Percentiles rank a stretch among this genome's conserved stretches.
phyloP scores from a whole-genome alignment of 768 basidiomycete genomes.

The Dioszegia crocea region DNA sequence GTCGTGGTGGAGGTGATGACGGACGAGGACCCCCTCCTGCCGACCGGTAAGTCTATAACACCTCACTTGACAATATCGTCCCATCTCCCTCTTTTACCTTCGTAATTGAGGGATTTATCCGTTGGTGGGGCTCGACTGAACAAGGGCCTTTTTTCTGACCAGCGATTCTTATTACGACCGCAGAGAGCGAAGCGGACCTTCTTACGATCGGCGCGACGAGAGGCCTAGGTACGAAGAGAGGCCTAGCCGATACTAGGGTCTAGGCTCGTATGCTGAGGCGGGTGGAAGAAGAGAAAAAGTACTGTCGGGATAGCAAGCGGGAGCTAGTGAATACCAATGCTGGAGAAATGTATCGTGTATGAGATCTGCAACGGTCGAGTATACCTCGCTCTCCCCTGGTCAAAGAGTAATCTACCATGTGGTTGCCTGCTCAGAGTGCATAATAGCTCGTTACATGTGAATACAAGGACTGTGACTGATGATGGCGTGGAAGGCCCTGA shows the following conservation, averaged over 20 bases:
- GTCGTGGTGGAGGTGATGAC: constrained; percentile 50
- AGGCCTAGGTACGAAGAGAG: constrained; percentile 31
- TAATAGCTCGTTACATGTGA: no score
- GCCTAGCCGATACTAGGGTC: constrained; percentile 24
- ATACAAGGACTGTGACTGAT: no score
- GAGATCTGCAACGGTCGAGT: no score
- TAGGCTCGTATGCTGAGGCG: neutral
- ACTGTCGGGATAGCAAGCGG: neutral
- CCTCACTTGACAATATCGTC: constrained; percentile 8
- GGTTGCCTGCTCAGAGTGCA: no score
- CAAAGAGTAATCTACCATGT: no score
- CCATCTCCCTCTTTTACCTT: neutral
- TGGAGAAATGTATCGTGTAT: no score
- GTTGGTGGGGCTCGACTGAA: constrained; percentile 2
- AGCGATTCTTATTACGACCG: constrained; percentile 17
- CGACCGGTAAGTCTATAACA: constrained; percentile 20
- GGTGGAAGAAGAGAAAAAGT: neutral
- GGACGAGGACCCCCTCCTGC: constrained; percentile 17
- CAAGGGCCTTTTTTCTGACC: constrained; percentile 13
- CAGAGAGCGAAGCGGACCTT: constrained; percentile 1
- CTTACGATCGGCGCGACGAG: constrained; percentile 22
- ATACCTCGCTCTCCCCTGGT: no score
- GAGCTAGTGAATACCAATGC: neutral
- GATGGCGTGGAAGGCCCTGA: neutral
- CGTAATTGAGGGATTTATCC: neutral